Base-by-base conservation (phyloP, 495 filamentous ascomycete genomes). In the Podospora tetraspora region DNA sequence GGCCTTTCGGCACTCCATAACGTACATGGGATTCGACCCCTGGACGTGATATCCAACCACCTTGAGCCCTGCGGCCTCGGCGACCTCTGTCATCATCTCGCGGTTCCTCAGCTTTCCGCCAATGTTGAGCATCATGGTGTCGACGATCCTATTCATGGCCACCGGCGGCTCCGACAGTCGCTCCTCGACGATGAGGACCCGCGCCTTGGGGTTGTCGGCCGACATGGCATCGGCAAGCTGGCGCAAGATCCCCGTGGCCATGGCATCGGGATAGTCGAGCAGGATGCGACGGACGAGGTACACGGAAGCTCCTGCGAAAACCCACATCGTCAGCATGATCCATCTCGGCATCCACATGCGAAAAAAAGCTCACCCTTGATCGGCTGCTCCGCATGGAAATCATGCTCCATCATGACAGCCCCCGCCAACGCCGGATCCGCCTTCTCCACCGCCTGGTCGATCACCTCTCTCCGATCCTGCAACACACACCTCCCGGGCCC, bases 241-340 rank as follows among this genome's bases (percentile, higher is more conserved):
- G 4, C 67, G 67, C 12, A 86, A 71, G 30, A 86, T 86, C 0
- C 71, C 69, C 0, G 61, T 64, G 32, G 78, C 77, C 2, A 73
- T 64, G 3, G 59, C 16, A 43, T 86, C 83, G 3, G 81, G 73
- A 74, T 83, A 87, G 70, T 87, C 82, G 62, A 87, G 84, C 0
- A 87, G 73, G 2, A 86, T 77, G n/a, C 79, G 73, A 24, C 84
- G 82, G 43, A 84, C 74, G 66, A 81, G 79, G 70, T 86, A 87
- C 0, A 79, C 77, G 5, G 78, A 66, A 0, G 85, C 84, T 13
- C 81, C 84, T 83, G 66, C 6, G 0, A 34, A 34, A 34, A 3
- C 27, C 3, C 2, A 52, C 43, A 12, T 71, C 43, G 16, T 71
- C 27, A 59, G 57, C 13, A 22, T n/a, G 22, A 59, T 59, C 3